phyloP scores from a whole-genome alignment of 148 eudicot genomes.

The Gaultheria prostrata region DNA sequence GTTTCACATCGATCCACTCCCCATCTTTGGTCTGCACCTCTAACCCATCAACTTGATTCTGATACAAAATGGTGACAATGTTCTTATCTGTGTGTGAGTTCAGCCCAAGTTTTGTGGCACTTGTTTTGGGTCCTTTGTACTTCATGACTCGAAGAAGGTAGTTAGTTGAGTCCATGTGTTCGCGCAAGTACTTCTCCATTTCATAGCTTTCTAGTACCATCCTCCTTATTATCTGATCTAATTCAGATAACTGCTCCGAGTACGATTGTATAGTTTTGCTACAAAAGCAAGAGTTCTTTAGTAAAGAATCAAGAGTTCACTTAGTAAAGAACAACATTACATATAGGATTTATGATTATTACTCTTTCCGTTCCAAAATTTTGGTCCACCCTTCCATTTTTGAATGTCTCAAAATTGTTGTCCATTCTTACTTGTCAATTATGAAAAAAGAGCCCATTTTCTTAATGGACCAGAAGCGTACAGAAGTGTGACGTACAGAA shows the following conservation, averaged over 20 bases:
- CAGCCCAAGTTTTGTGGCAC: slow-evolving; percentile 33
- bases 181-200: slow-evolving; percentile 31
- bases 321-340: neutral
- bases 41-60: slow-evolving; percentile 39
- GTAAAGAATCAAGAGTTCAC: no score
- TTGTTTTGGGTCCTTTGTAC: slow-evolving; percentile 38
- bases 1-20: slow-evolving; percentile 31
- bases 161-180: slow-evolving; percentile 41
- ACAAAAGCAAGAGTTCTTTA: neutral
- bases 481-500: no score
- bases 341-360: no score
- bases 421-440: no score
- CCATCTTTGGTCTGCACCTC: slow-evolving; percentile 44
- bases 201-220: slow-evolving; percentile 47
- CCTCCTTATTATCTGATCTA: slow-evolving; percentile 37
- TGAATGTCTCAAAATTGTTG: no score
- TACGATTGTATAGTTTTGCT: slow-evolving; percentile 32
- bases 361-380: no score
- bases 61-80: slow-evolving; percentile 39
- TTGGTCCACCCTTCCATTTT: no score
- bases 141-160: slow-evolving; percentile 46
- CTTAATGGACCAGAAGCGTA: no score
- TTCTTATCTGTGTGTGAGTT: slow-evolving; percentile 44
- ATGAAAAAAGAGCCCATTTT: no score
- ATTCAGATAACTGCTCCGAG: slow-evolving; percentile 34